Percentiles rank a stretch among this genome's conserved stretches.
phyloP scores from a whole-genome alignment of 306 rosid species.

The Fagus crenata region DNA sequence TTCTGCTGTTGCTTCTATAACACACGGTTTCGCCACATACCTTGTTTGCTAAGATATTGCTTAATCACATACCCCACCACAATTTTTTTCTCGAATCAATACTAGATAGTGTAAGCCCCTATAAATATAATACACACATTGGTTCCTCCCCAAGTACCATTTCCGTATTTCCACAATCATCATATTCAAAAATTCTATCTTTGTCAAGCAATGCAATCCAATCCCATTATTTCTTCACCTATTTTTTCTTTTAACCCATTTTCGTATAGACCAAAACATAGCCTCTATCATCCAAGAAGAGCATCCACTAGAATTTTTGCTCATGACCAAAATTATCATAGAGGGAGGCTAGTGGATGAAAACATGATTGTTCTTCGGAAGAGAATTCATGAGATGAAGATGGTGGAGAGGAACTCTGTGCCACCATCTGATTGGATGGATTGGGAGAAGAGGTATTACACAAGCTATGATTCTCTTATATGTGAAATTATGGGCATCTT shows the following conservation, averaged over 20 bases:
- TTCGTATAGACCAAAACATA: not conserved
- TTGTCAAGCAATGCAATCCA: conserved; percentile 23
- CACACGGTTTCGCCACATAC: too few relatives aligned
- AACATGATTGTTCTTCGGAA: conserved; percentile 43
- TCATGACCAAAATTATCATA: not conserved
- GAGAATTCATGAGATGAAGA: conserved; percentile 41
- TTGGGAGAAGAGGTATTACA: conserved; percentile 56
- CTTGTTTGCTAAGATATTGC: too few relatives aligned
- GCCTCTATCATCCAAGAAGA: not conserved
- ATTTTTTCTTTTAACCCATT: conserved; percentile 12
- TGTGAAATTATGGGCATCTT: conserved; percentile 50
- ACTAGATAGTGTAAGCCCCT: too few relatives aligned
- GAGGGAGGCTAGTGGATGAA: conserved; percentile 32
- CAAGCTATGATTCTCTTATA: conserved; percentile 37
- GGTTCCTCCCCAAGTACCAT: too few relatives aligned
- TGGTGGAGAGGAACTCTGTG: conserved; percentile 44
- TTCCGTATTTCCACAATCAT: too few relatives aligned
- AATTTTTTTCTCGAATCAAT: too few relatives aligned
- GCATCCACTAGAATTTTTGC: conserved; percentile 1
- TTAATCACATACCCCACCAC: too few relatives aligned
- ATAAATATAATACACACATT: too few relatives aligned
- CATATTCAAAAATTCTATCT: too few relatives aligned
- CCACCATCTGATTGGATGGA: conserved; percentile 51
- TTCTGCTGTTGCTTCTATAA: too few relatives aligned
- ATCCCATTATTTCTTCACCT: conserved; percentile 3